These are phyloP conservation scores for Spergularia bocconei DNA, from an alignment of 148 eudicot genomes.

Conservation along the genomic window DNA sequence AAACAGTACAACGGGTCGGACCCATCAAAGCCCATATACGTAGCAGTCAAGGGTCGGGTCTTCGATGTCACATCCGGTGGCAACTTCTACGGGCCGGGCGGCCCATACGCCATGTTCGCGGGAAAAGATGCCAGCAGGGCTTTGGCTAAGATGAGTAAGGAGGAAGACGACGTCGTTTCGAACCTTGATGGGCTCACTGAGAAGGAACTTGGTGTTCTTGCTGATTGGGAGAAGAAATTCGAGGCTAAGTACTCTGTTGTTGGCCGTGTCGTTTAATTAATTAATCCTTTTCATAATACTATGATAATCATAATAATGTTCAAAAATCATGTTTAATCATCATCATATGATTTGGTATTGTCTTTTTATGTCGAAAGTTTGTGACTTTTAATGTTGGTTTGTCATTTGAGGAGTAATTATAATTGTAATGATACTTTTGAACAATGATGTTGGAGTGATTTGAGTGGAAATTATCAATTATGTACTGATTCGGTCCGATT, in stretches of 20 bases:
- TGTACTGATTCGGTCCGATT: too few species aligned
- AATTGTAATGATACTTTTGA: neutral
- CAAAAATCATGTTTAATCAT: neutral
- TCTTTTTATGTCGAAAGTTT: neutral
- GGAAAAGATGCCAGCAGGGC: conserved; percentile 96
- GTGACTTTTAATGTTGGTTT: neutral
- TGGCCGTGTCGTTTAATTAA: conserved; percentile 49
- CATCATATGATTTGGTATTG: too few species aligned
- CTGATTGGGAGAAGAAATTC: conserved; percentile 89
- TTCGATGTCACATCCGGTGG: conserved; percentile 72
- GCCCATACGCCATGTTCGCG: conserved; percentile 79
- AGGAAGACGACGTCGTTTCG: conserved; percentile 54
- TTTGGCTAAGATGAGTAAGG: conserved; percentile 91
- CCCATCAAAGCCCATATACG: conserved; percentile 77
- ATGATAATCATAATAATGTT: neutral
- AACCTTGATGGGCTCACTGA: conserved; percentile 66
- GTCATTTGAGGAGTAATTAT: neutral
- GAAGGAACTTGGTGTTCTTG: conserved; percentile 70
- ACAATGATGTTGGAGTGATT: too few species aligned
- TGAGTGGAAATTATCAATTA: too few species aligned
- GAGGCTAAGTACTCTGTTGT: conserved; percentile 93
- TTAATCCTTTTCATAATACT: neutral
- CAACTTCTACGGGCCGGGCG: conserved; percentile 89
- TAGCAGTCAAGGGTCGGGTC: conserved; percentile 64
- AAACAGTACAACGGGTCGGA: conserved; percentile 58